phyloP scores from a whole-genome alignment of 345 rosid species.

The Eucalyptus pumila region DNA sequence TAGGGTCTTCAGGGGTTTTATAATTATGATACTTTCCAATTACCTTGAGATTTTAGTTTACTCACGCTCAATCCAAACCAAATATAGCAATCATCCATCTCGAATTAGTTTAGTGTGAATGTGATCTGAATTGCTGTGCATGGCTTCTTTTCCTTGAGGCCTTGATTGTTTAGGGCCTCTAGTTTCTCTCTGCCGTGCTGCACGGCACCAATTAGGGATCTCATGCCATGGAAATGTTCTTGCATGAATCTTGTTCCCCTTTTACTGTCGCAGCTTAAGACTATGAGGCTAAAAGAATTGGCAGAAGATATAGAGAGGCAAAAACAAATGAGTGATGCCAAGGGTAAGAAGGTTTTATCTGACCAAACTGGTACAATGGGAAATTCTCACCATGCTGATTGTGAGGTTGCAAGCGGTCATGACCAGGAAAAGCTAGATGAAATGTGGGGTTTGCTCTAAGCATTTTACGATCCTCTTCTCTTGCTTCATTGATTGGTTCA shows the following conservation, averaged over 20 bases:
- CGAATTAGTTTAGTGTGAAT: neutral
- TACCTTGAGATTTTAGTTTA: neutral
- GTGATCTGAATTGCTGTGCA: neutral
- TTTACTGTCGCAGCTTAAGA: constrained; percentile 38
- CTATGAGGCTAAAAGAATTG: constrained; percentile 67
- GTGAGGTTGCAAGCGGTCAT: constrained; percentile 1
- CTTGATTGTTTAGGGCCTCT: neutral
- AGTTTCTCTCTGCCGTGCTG: neutral
- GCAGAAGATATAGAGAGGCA: constrained; percentile 64
- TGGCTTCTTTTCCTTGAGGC: neutral
- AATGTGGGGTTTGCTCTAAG: constrained; percentile 34
- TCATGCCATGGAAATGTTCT: neutral
- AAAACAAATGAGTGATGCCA: constrained; percentile 21
- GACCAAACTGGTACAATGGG: neutral
- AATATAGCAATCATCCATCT: neutral
- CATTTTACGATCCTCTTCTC: neutral
- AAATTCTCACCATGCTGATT: constrained; percentile 1
- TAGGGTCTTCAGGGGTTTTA: neutral
- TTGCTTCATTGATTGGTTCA: neutral
- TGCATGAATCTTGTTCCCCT: neutral
- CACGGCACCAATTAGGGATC: neutral
- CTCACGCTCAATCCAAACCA: neutral
- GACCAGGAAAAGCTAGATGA: constrained; percentile 53
- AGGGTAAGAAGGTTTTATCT: constrained; percentile 22
- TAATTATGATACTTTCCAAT: neutral